Base-by-base conservation (phyloP, 306 rosid species). In the Sesbania bispinosa region DNA sequence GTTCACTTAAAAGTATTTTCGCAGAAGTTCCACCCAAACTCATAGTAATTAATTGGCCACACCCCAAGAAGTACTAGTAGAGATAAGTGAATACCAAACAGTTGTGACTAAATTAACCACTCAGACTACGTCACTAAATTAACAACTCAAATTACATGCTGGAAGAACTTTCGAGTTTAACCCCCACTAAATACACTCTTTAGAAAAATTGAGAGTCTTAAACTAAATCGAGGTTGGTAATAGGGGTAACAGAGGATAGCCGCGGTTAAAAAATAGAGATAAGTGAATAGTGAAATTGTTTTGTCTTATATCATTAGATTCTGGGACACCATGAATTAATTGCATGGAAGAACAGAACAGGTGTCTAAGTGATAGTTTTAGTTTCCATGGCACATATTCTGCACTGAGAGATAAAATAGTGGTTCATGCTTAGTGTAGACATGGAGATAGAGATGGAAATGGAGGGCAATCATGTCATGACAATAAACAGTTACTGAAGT, bases 391-490 rank as follows among this genome's bases (percentile, higher is more conserved):
- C 59, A 77, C 64, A 64, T 30, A 76, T 69, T 73, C 69, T 57
- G 60, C 87, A 81, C 65, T 13, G 67, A 71, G 73, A 75, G 10
- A 35, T 33, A 29, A 10, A 15, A 2, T n/a, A n/a, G 15, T 32
- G 47, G 10, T 3, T n/a, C n/a, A 27, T 5, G 19, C 7, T 15
- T 2, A 26, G 9, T 8, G 6, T n/a, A n/a, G n/a, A n/a, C n/a
- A 4, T 21, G 4, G 5, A 50, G 53, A 30, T 3, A 8, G 15
- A 23, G 27, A 43, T 16, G 5, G 10, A 1, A 14, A 9, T 3
- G 1, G 2, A 62, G 85, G 85, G 78, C 53, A 67, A 42, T 61
- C 20, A 42, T 73, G 96, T 79, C 73, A 75, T 27, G 32, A 10
- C 47, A 0, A 1, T 3, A 47, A 80, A 71, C 74, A 57, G 83